Conservation (phyloP, 768 basidiomycete genomes). For the Calocybe indica region DNA sequence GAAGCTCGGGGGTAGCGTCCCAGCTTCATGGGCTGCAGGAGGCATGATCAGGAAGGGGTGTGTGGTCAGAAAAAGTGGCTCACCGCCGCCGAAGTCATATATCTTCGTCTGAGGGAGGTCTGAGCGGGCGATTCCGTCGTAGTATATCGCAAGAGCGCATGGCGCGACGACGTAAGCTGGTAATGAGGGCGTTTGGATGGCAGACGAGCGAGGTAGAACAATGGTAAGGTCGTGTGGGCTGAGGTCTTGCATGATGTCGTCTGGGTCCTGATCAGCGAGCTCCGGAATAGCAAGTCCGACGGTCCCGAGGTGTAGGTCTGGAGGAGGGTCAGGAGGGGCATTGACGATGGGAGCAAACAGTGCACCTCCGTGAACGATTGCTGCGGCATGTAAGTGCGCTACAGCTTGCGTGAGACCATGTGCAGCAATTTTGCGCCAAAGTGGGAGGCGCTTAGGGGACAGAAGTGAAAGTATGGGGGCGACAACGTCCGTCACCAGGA, state of each 20-base stretch:
- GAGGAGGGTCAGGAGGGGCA: not conserved
- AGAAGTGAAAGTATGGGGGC: constrained; percentile 1
- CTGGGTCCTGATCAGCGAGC: not conserved
- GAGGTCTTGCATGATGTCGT: constrained; percentile 1
- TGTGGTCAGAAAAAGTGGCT: not conserved
- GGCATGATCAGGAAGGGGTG: not conserved
- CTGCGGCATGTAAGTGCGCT: not conserved
- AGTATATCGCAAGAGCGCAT: not conserved
- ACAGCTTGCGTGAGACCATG: not conserved
- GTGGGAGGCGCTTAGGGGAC: not conserved
- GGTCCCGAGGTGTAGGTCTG: constrained; percentile 2
- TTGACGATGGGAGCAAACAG: not conserved
- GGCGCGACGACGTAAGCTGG: not conserved
- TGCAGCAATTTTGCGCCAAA: not conserved
- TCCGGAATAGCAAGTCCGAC: not conserved
- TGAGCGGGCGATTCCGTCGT: not conserved
- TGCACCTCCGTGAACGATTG: not conserved
- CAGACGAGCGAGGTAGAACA: constrained; percentile 1
- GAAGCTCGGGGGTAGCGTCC: constrained; percentile 1
- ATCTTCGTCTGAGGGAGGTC: constrained; percentile 2
- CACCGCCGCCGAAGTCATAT: not conserved
- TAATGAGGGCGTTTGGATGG: not conserved
- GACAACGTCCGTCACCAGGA: constrained; percentile 1
- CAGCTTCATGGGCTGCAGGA: not conserved
- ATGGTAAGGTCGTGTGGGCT: constrained; percentile 1